phyloP scores from a whole-genome alignment of 2,329 filamentous ascomycete species.

The Fusarium haematococcum region DNA sequence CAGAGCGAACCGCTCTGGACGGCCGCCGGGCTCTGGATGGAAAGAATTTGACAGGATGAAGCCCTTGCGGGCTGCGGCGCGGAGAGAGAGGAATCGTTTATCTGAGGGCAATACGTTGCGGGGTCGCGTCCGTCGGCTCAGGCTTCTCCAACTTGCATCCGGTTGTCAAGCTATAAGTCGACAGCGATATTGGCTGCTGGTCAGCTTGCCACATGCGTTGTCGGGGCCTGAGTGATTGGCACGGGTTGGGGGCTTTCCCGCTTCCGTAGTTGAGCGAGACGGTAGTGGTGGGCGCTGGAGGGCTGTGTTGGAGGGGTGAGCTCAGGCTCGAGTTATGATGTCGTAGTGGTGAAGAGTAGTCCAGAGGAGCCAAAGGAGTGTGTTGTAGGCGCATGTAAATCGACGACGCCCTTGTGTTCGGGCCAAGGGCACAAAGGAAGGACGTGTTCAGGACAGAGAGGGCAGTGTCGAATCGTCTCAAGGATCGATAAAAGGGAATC shows the following conservation, averaged over 20 bases:
- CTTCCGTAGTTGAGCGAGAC: constrained; percentile 44
- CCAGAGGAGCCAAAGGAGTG: constrained; percentile 44
- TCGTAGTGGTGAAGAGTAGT: constrained; percentile 39
- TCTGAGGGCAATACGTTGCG: constrained; percentile 42
- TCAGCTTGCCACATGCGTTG: constrained; percentile 44
- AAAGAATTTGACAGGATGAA: constrained; percentile 66
- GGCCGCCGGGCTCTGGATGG: constrained; percentile 73
- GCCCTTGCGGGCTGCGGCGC: constrained; percentile 66
- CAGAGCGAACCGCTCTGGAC: constrained; percentile 82
- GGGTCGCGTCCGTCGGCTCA: constrained; percentile 40
- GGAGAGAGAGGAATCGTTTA: constrained; percentile 42
- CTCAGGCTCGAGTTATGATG: constrained; percentile 34
- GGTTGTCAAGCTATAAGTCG: constrained; percentile 42
- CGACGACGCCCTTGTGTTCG: constrained; percentile 24
- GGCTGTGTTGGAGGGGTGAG: constrained; percentile 40
- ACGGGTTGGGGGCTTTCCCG: constrained; percentile 43
- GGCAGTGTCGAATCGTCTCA: constrained; percentile 25
- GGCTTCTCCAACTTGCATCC: constrained; percentile 37
- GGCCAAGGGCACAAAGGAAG: constrained; percentile 34
- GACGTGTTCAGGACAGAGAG: constrained; percentile 30
- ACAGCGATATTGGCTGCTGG: constrained; percentile 41
- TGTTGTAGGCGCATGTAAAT: constrained; percentile 34
- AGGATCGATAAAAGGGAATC: constrained; percentile 13
- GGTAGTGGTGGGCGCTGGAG: constrained; percentile 38
- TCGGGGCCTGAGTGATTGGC: constrained; percentile 39